Base-by-base conservation (phyloP, 257 asterid genomes). In the Gynochthodes officinalis region DNA sequence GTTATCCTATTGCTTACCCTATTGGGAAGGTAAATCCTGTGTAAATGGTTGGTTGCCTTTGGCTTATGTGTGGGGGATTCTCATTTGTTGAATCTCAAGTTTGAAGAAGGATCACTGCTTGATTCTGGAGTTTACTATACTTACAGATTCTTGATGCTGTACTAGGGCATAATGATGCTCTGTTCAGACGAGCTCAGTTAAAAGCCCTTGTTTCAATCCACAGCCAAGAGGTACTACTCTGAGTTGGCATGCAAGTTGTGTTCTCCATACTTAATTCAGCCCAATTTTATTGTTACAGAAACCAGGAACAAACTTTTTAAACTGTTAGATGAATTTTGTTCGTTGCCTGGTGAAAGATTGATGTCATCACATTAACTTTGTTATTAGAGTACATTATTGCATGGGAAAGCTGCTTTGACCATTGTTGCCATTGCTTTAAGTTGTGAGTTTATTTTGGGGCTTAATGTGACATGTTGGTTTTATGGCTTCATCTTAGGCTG, bases 121-220 rank as follows among this genome's bases (percentile, higher is more conserved):
- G 15, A 19, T 64, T 74, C 30, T 74, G 53, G n/a, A 74, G 30
- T 48, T 27, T 64, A 25, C 30, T 25, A 48, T 67, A 57, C 32
- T 42, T 79, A 46, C 76, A 95, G 99, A 67, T 90, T 79, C 88
- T 95, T 59, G 98, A 95, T 78, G 84, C 83, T 75, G 93, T 90
- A 57, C 73, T 95, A 83, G 99, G 99, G 62, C 99, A 95, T 82
- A 69, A 79, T 52, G 95, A 86, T 79, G 93, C 85, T 67, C 76
- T 92, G 75, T 92, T 95, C 70, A 89, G 99, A 79, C 88, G 98
- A 70, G 97, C 98, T 76, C 99, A 95, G 74, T 74, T 95, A 82
- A 95, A 95, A 82, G 99, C 97, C 58, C 97, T 95, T 58, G 99
- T 95, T 75, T 87, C 97, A 55, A 90, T 95, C 76, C 99, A 95